These are phyloP conservation scores for Umbelopsis sp. DNA, from an alignment of 192 early-diverging fungal species.

Conservation along the genomic window DNA sequence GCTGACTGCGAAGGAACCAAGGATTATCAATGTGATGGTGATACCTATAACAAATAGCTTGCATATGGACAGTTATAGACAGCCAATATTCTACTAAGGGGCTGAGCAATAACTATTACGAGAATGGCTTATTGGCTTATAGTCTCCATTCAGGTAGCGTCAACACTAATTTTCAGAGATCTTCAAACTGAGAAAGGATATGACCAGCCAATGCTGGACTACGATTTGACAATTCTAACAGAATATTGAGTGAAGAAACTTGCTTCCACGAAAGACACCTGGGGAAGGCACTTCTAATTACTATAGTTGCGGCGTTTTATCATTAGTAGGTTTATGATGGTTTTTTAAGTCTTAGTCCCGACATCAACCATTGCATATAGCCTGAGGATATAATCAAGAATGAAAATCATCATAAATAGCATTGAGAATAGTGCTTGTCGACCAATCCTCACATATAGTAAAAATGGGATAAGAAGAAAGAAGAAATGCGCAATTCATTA, in stretches of 20 bases:
- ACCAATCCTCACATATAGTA: too few relatives aligned
- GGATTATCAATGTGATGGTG: constrained; percentile 19
- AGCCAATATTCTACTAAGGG: constrained; percentile 25
- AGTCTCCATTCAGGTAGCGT: not conserved
- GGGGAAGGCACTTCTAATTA: not conserved
- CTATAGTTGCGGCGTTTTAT: not conserved
- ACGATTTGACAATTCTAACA: not conserved
- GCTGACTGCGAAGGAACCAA: not conserved
- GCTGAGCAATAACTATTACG: not conserved
- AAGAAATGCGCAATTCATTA: too few relatives aligned
- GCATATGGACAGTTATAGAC: constrained; percentile 20
- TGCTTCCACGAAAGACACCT: not conserved
- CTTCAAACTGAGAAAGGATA: not conserved
- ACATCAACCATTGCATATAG: too few relatives aligned
- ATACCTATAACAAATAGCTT: not conserved
- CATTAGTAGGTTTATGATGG: too few relatives aligned
- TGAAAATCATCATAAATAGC: too few relatives aligned
- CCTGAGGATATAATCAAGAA: too few relatives aligned
- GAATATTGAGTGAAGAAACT: not conserved
- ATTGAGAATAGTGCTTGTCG: too few relatives aligned
- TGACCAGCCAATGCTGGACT: not conserved
- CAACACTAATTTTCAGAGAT: constrained; percentile 1
- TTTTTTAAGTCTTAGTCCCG: too few relatives aligned
- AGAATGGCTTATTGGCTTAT: constrained; percentile 7
- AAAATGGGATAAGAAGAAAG: too few relatives aligned